Conservation (phyloP, 352 stramenopile species). For the Globisporangium nunn region DNA sequence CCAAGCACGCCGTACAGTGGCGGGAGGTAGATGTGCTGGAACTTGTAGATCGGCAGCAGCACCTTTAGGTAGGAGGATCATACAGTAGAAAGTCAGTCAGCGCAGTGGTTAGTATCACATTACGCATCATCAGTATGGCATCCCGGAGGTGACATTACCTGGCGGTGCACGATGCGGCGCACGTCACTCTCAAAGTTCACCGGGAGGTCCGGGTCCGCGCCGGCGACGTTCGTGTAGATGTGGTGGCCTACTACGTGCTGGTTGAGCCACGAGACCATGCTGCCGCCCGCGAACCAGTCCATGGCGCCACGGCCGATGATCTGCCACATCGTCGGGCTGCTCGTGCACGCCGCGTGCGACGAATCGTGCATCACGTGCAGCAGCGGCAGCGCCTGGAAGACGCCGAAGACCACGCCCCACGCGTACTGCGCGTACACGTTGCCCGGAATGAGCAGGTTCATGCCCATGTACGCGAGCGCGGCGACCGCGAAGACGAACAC, state of each 20-base stretch:
- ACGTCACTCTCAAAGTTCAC: slow-evolving; percentile 84
- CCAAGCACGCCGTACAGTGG: slow-evolving; percentile 92
- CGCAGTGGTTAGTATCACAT: background rate
- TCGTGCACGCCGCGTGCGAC: slow-evolving; percentile 86
- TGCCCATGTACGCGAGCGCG: slow-evolving; percentile 62
- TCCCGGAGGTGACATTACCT: slow-evolving; percentile 15
- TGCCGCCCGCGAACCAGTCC: slow-evolving; percentile 89
- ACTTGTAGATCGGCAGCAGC: slow-evolving; percentile 86
- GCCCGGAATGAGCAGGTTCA: slow-evolving; percentile 58
- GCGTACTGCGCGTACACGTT: slow-evolving; percentile 57
- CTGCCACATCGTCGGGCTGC: slow-evolving; percentile 62
- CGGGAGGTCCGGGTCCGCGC: slow-evolving; percentile 91
- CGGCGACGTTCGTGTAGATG: slow-evolving; percentile 93
- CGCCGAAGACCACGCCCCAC: slow-evolving; percentile 78
- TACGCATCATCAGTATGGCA: too few relatives aligned
- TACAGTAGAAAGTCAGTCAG: background rate
- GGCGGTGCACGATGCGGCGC: slow-evolving; percentile 80
- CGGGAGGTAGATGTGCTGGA: slow-evolving; percentile 91
- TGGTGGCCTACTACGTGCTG: slow-evolving; percentile 95
- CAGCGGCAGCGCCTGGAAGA: slow-evolving; percentile 85
- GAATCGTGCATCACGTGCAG: slow-evolving; percentile 93
- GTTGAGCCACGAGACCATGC: slow-evolving; percentile 92
- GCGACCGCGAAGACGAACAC: slow-evolving; percentile 62
- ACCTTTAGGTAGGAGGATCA: slow-evolving; percentile 6
- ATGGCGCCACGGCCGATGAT: slow-evolving; percentile 77